phyloP scores from a whole-genome alignment of 805 yeast species.

The Wickerhamomyces pijperi region DNA sequence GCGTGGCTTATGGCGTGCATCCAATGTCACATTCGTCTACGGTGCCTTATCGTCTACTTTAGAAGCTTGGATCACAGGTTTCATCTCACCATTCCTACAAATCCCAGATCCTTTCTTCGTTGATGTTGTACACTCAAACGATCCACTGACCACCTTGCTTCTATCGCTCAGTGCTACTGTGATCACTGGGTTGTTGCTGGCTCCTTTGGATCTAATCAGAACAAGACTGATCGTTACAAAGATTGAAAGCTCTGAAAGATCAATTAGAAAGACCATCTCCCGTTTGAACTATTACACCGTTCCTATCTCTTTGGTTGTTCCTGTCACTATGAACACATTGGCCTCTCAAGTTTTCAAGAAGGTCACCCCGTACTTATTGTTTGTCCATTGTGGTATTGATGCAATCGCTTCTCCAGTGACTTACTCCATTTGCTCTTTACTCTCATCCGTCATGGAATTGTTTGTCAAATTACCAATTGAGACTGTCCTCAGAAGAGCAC shows the following conservation, averaged over 20 bases:
- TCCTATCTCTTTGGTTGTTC: slow-evolving; percentile 51
- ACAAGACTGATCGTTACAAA: slow-evolving; percentile 67
- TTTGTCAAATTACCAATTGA: slow-evolving; percentile 79
- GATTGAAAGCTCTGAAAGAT: slow-evolving; percentile 40
- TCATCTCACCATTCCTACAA: slow-evolving; percentile 67
- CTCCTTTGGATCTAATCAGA: slow-evolving; percentile 76
- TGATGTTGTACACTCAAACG: slow-evolving; percentile 71
- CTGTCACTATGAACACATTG: slow-evolving; percentile 58
- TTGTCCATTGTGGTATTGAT: slow-evolving; percentile 54
- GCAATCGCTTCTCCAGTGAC: slow-evolving; percentile 48
- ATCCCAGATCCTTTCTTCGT: slow-evolving; percentile 85
- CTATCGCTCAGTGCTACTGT: slow-evolving; percentile 64
- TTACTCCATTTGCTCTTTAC: slow-evolving; percentile 47
- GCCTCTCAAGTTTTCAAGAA: slow-evolving; percentile 49
- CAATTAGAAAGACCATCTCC: slow-evolving; percentile 59
- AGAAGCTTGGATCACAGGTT: slow-evolving; percentile 88
- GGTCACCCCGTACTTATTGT: slow-evolving; percentile 55
- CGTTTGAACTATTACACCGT: slow-evolving; percentile 36
- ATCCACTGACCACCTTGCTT: slow-evolving; percentile 55
- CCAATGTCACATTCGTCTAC: slow-evolving; percentile 70
- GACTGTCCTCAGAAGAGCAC: slow-evolving; percentile 75
- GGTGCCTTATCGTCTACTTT: slow-evolving; percentile 65
- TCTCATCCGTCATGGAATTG: slow-evolving; percentile 56
- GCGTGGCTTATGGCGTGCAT: slow-evolving; percentile 60
- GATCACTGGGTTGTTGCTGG: slow-evolving; percentile 56